phyloP scores from a whole-genome alignment of 352 stramenopile genomes.

The Thalassiosira mediterranea region DNA sequence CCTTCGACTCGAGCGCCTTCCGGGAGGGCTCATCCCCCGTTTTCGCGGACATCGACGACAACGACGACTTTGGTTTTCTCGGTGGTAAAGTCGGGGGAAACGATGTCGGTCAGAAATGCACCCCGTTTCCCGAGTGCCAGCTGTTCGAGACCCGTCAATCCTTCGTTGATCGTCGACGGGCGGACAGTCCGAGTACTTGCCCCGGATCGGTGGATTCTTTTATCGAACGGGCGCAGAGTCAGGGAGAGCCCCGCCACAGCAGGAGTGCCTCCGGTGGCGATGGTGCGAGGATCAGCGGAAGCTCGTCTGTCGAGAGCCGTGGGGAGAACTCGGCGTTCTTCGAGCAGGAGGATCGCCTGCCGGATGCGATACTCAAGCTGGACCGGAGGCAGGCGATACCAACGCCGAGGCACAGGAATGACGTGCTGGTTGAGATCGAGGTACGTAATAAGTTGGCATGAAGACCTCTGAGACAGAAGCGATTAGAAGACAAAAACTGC shows the following conservation, averaged over 20 bases:
- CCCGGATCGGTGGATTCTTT: constrained; percentile 19
- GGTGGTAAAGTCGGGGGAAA: too few species aligned
- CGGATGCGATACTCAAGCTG: constrained; percentile 47
- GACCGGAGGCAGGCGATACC: constrained; percentile 48
- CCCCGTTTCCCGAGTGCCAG: too few species aligned
- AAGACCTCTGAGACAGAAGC: too few species aligned
- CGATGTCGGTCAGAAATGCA: too few species aligned
- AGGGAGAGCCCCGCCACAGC: too few species aligned
- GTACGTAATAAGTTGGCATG: constrained; percentile 7
- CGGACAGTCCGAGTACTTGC: background rate
- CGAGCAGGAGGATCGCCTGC: constrained; percentile 16
- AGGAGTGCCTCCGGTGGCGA: too few species aligned
- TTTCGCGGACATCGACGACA: too few species aligned
- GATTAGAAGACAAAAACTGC: too few species aligned
- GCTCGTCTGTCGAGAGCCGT: too few species aligned
- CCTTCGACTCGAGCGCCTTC: constrained; percentile 5
- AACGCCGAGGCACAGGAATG: constrained; percentile 46
- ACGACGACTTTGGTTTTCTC: too few species aligned
- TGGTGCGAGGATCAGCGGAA: too few species aligned
- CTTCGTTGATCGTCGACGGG: constrained; percentile 9
- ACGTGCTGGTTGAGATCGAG: constrained; percentile 56
- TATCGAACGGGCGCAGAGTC: constrained; percentile 9
- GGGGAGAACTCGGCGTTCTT: background rate
- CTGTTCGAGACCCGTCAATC: constrained; percentile 1
- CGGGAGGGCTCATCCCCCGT: too few species aligned